phyloP scores from a whole-genome alignment of 2,329 filamentous ascomycete genomes.

The Penicillium freii region DNA sequence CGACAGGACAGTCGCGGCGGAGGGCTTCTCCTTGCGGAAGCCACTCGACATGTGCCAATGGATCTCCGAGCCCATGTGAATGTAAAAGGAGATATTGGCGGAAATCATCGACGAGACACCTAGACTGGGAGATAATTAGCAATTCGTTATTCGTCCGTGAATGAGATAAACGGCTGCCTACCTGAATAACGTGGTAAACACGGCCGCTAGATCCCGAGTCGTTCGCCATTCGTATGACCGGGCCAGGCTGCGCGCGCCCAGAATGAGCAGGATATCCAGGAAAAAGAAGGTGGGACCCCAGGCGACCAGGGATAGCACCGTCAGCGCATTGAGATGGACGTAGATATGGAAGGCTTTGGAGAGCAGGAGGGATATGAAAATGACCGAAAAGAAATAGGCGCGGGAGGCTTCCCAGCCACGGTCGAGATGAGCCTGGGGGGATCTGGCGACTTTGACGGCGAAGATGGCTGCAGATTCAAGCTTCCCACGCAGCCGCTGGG shows the following conservation, averaged over 20 bases:
- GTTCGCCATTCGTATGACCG: slow-evolving; percentile 12
- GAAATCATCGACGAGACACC: slow-evolving; percentile 16
- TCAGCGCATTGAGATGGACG: slow-evolving; percentile 6
- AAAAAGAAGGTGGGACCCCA: slow-evolving; percentile 18
- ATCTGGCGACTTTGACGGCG: slow-evolving; percentile 8
- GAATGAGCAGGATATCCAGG: slow-evolving; percentile 12
- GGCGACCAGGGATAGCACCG: not conserved
- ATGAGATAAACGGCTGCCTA: not conserved
- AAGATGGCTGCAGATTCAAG: slow-evolving; percentile 1
- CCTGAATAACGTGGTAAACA: slow-evolving; percentile 7
- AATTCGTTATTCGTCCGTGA: not conserved
- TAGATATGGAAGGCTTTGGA: slow-evolving; percentile 17
- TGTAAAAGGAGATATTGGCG: slow-evolving; percentile 23
- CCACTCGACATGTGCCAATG: slow-evolving; percentile 21
- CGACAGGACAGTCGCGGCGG: slow-evolving; percentile 12
- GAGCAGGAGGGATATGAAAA: slow-evolving; percentile 11
- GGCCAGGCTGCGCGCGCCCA: slow-evolving; percentile 12
- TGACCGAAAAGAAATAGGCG: slow-evolving; percentile 14
- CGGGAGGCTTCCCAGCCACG: slow-evolving; percentile 8
- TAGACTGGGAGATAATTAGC: slow-evolving; percentile 10
- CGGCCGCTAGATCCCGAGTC: slow-evolving; percentile 5
- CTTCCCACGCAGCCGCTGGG: not conserved
- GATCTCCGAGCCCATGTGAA: slow-evolving; percentile 22
- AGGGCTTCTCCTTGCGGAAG: slow-evolving; percentile 13
- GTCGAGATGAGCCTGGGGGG: slow-evolving; percentile 11